Base-by-base conservation (phyloP, 108 stramenopile species). In the Pseudonitzschia delicatissima region DNA sequence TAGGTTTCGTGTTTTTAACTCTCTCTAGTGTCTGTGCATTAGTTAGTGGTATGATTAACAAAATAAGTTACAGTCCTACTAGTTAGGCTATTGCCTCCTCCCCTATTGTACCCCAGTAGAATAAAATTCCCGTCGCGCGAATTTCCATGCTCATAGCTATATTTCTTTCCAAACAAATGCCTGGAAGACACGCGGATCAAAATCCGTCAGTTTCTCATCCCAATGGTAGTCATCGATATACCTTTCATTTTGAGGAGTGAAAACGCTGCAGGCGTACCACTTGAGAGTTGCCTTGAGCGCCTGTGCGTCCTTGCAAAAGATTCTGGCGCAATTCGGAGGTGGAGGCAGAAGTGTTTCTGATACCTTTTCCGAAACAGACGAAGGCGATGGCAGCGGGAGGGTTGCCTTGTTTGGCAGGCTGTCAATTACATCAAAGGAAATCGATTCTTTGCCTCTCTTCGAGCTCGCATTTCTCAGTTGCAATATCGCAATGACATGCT, bases 131-230 rank as follows among this genome's bases (percentile, higher is more conserved):
- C n/a, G n/a, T n/a, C n/a, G n/a, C n/a, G n/a, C n/a, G n/a, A n/a
- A n/a, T n/a, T n/a, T n/a, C n/a, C n/a, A n/a, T n/a, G n/a, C n/a
- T n/a, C n/a, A n/a, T 45, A 20, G 21, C 0, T 72, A 64, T 4
- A 52, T 58, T 34, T 68, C 61, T 11, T 37, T 68, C 94, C 94
- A 95, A 45, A 92, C 77, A 72, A 92, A 95, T 3, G 84, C 87
- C 72, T 95, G 94, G 77, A 92, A 95, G 34, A 92, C 91, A 29
- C 94, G 77, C 26, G 94, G 94, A 59, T 95, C 94, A 73, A 92
- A 87, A 66, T 91, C 94, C 28, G 87, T 76, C 77, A 87, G 74
- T 12, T 45, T 75, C 39, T 92, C 94, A 65, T 91, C 84, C 91
- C 91, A 95, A 39, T 78, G 71, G 70, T 87, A 87, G 4, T 35